These are phyloP conservation scores for Syzygium malaccense DNA, from an alignment of 441 rosid species.

Conservation along the genomic window DNA sequence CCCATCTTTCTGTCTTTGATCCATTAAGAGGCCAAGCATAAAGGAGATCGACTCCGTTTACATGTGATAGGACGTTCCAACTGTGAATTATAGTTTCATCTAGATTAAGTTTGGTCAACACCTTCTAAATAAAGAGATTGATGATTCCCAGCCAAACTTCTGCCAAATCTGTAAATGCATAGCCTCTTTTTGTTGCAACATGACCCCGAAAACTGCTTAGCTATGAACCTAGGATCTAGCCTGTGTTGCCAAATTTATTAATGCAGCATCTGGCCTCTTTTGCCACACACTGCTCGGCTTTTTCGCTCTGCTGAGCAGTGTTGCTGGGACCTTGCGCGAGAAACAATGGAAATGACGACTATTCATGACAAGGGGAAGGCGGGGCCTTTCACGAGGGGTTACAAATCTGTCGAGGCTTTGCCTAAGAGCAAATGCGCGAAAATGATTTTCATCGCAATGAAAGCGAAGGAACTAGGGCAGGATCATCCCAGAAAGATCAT, in stretches of 20 bases:
- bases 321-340: neutral
- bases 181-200: neutral
- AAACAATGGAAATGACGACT: neutral
- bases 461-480: conserved; percentile 1
- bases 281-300: neutral
- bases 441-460: neutral
- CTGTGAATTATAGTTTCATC: neutral
- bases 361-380: neutral
- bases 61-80: neutral
- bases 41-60: neutral
- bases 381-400: neutral
- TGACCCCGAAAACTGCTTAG: neutral
- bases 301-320: neutral
- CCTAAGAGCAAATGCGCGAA: neutral
- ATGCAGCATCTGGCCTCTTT: neutral
- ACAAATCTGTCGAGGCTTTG: neutral
- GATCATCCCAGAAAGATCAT: conserved; percentile 15
- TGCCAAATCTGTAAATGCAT: neutral
- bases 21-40: neutral
- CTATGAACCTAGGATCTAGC: neutral
- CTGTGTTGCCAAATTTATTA: neutral
- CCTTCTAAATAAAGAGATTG: neutral
- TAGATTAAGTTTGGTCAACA: neutral
- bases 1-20: neutral
- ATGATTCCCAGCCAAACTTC: neutral